phyloP scores from a whole-genome alignment of 2,329 filamentous ascomycete genomes.

The Aspergillus texensis region DNA sequence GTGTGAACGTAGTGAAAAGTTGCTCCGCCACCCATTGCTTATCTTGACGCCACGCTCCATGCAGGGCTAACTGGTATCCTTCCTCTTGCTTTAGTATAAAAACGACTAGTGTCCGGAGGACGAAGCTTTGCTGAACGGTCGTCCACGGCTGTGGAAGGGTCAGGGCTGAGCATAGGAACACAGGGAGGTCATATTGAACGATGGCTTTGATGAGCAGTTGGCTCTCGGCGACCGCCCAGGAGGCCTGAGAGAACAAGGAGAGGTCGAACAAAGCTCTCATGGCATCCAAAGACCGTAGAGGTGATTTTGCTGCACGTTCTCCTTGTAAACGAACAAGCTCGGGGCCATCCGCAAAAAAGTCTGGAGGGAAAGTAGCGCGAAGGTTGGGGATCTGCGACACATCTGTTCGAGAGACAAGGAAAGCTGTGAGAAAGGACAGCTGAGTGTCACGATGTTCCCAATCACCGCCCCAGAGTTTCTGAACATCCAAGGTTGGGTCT shows the following conservation, averaged over 20 bases:
- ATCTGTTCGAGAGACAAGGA: conserved; percentile 77
- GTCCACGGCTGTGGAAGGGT: conserved; percentile 54
- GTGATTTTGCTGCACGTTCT: conserved; percentile 74
- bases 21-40: conserved; percentile 81
- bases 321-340: conserved; percentile 63
- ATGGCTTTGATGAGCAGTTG: conserved; percentile 62
- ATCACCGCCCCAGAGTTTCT: conserved; percentile 82
- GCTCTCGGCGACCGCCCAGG: conserved; percentile 58
- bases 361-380: conserved; percentile 71
- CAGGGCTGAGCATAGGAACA: conserved; percentile 55
- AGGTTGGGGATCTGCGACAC: conserved; percentile 82
- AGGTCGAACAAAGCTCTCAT: conserved; percentile 68
- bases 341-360: conserved; percentile 64
- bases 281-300: conserved; percentile 85
- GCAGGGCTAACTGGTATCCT: conserved; percentile 83
- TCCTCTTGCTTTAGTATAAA: conserved; percentile 79
- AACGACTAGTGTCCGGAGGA: conserved; percentile 66
- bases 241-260: conserved; percentile 60
- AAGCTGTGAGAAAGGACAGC: conserved; percentile 89
- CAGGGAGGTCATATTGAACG: conserved; percentile 55
- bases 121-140: conserved; percentile 50
- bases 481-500: conserved; percentile 73
- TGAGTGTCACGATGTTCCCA: conserved; percentile 89
- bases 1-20: conserved; percentile 75
- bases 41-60: conserved; percentile 90